Conservation (phyloP, 805 yeast species). For the Myxozyma melibiosi region DNA sequence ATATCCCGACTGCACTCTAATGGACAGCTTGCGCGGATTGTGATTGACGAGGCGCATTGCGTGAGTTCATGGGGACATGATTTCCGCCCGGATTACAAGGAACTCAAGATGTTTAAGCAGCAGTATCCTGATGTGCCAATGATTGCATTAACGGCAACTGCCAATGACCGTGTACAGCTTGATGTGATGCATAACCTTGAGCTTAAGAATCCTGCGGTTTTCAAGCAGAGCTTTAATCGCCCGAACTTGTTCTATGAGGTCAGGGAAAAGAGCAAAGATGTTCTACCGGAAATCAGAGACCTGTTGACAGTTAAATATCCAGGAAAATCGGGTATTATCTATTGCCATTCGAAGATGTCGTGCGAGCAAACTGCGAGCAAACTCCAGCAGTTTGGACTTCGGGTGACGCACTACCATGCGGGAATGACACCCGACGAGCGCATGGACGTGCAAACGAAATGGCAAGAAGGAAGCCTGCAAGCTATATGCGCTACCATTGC, state of each 20-base stretch:
- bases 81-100: constrained; percentile 93
- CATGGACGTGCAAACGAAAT: constrained; percentile 64
- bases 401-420: constrained; percentile 82
- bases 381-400: constrained; percentile 61
- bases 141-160: constrained; percentile 97
- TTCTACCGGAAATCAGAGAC: constrained; percentile 60
- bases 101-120: constrained; percentile 68
- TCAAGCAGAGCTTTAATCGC: constrained; percentile 91
- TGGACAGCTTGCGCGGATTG: constrained; percentile 73
- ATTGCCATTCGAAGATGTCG: constrained; percentile 85
- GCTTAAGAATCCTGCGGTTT: constrained; percentile 54
- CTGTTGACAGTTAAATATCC: constrained; percentile 55
- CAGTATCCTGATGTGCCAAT: constrained; percentile 80
- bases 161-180: constrained; percentile 82
- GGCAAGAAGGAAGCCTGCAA: constrained; percentile 75
- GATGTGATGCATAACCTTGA: constrained; percentile 82
- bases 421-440: constrained; percentile 87
- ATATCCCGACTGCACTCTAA: constrained; percentile 59
- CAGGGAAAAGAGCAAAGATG: constrained; percentile 60
- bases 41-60: constrained; percentile 97
- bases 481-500: constrained; percentile 97
- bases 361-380: constrained; percentile 80
- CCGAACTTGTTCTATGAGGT: constrained; percentile 82
- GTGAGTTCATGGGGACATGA: constrained; percentile 99
- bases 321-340: constrained; percentile 80